Evolutionary conservation across 192 early-diverging fungal species (phyloP).

Genomic region (Backusella morwellensis): DNA sequence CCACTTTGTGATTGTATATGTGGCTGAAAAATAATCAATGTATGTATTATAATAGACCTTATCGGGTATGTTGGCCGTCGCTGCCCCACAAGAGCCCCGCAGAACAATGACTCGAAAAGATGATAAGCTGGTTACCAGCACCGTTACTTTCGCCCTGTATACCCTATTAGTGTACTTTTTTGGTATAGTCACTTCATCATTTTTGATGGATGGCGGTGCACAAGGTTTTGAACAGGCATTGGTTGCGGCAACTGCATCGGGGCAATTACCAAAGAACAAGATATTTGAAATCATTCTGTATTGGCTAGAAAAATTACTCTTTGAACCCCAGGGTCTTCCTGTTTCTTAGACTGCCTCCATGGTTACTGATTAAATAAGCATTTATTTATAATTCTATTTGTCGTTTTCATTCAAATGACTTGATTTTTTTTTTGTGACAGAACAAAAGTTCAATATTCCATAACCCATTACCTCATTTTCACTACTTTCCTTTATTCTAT

Average conservation of each 20-base stretch:
- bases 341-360: neutral
- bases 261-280: slow-evolving; percentile 21
- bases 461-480: neutral
- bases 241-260: slow-evolving; percentile 8
- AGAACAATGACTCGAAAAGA: slow-evolving; percentile 21
- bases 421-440: neutral
- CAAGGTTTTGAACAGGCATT: slow-evolving; percentile 27
- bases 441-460: neutral
- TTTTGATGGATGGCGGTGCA: slow-evolving; percentile 37
- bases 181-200: slow-evolving; percentile 44
- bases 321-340: slow-evolving; percentile 24
- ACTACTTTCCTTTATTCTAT: neutral
- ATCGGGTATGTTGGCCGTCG: neutral
- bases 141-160: slow-evolving; percentile 43
- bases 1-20: neutral
- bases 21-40: neutral
- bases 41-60: neutral
- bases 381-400: neutral
- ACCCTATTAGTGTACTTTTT: slow-evolving; percentile 44
- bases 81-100: neutral
- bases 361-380: neutral
- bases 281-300: slow-evolving; percentile 33
- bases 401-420: neutral
- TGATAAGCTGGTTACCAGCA: slow-evolving; percentile 38
- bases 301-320: slow-evolving; percentile 34